phyloP scores from a whole-genome alignment of 2,329 filamentous ascomycete genomes.

The Escovopsis sp. region DNA sequence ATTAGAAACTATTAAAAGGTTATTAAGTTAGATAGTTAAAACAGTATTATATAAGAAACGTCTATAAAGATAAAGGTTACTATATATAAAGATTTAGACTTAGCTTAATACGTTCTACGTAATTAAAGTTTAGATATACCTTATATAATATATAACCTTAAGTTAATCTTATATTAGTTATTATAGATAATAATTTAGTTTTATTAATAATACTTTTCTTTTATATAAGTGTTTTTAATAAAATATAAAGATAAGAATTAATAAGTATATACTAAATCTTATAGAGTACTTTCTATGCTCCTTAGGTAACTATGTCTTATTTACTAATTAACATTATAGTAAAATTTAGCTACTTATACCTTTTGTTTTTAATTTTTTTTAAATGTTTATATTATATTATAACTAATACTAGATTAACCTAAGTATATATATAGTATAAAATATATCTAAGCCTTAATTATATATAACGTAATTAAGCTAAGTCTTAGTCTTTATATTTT shows the following conservation, averaged over 20 bases:
- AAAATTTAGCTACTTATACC: neutral
- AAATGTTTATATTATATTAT: no score
- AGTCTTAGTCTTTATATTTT: no score
- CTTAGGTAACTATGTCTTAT: no score
- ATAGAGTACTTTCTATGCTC: neutral
- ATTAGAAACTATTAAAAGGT: no score
- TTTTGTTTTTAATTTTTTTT: neutral
- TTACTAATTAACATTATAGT: no score
- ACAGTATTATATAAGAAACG: neutral
- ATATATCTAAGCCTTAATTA: no score
- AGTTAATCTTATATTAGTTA: neutral
- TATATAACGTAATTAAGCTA: no score
- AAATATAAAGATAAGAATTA: neutral
- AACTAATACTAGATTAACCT: no score
- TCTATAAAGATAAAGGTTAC: no score
- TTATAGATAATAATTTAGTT: neutral
- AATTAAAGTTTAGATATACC: neutral
- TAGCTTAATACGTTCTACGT: neutral
- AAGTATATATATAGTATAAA: no score
- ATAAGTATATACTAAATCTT: neutral
- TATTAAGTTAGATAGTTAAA: neutral
- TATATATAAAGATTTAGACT: neutral
- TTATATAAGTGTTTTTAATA: conserved; percentile 1
- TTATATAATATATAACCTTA: neutral
- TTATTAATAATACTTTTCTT: conserved; percentile 1